A percentile compares a stretch with the other conserved stretches of the same genome.
Conservation (phyloP, 352 stramenopile genomes). For the Thalassiosira delicatula region DNA sequence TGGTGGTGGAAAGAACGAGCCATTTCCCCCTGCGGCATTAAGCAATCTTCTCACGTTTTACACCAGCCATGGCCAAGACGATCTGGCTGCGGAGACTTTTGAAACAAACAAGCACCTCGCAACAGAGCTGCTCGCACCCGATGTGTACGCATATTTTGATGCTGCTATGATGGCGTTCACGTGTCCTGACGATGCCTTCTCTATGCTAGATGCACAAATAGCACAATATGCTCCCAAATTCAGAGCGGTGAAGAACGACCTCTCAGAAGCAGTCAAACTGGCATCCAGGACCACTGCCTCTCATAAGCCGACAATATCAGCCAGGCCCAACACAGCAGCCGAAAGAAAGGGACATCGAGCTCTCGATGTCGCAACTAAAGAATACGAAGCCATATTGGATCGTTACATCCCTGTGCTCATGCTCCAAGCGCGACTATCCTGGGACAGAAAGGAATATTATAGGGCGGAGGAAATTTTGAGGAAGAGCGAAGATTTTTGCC, state of each 20-base stretch:
- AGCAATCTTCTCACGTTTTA: conserved; percentile 93
- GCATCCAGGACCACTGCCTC: conserved; percentile 14
- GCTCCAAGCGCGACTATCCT: conserved; percentile 94
- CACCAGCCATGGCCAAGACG: conserved; percentile 93
- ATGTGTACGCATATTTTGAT: conserved; percentile 96
- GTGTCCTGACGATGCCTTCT: conserved; percentile 91
- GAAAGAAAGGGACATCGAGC: conserved; percentile 34
- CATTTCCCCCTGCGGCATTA: conserved; percentile 94
- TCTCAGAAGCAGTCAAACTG: conserved; percentile 24
- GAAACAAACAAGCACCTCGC: conserved; percentile 89
- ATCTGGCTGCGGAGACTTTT: conserved; percentile 94
- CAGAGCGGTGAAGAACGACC: conserved; percentile 28
- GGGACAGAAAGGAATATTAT: conserved; percentile 95
- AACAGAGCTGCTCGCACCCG: conserved; percentile 91
- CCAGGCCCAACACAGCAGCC: conserved; percentile 21
- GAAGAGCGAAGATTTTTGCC: conserved; percentile 94
- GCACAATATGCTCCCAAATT: conserved; percentile 11
- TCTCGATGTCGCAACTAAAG: conserved; percentile 82
- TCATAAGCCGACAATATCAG: conserved; percentile 20
- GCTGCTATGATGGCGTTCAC: conserved; percentile 91
- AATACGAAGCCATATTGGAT: conserved; percentile 93
- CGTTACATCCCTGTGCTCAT: conserved; percentile 93
- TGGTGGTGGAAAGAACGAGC: conserved; percentile 89
- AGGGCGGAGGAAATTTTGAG: conserved; percentile 95
- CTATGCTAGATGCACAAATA: conserved; percentile 38